Evolutionary conservation across 2,329 filamentous ascomycete genomes (phyloP).

Genomic region (Neonectria neomacrospora): DNA sequence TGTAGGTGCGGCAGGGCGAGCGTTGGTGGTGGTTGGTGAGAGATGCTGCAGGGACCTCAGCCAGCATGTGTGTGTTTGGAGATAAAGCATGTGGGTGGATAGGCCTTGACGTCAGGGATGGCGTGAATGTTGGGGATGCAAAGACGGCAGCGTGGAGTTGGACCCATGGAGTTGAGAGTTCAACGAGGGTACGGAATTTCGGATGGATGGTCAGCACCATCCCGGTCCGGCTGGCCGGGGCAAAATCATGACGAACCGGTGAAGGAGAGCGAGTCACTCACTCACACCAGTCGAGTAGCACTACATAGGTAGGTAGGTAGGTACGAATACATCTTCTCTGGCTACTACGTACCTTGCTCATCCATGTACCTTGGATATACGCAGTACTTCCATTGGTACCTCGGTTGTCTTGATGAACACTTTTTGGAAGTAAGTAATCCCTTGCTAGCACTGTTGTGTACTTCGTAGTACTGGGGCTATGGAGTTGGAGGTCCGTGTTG

Average conservation of each 20-base stretch:
- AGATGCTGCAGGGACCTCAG: constrained; percentile 17
- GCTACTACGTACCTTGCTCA: not conserved
- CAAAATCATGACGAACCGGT: not conserved
- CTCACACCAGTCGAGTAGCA: not conserved
- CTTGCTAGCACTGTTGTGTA: not conserved
- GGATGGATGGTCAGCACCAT: not conserved
- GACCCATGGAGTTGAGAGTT: constrained; percentile 10
- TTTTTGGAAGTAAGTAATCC: not conserved
- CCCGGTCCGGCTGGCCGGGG: not conserved
- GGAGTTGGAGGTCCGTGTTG: constrained; percentile 5
- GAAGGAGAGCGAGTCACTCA: not conserved
- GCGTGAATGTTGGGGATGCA: constrained; percentile 39
- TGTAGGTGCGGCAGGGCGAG: constrained; percentile 16
- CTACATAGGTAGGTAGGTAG: no score
- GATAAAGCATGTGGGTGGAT: constrained; percentile 11
- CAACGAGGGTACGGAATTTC: constrained; percentile 19
- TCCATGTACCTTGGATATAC: not conserved
- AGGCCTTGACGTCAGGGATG: constrained; percentile 34
- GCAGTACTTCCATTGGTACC: not conserved
- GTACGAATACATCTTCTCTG: no score
- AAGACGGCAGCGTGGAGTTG: constrained; percentile 18
- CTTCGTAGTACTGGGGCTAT: no score
- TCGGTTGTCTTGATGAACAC: not conserved
- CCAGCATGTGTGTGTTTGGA: constrained; percentile 6
- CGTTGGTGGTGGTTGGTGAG: constrained; percentile 33